phyloP scores from a whole-genome alignment of 495 filamentous ascomycete genomes.

The Poronia punctata region DNA sequence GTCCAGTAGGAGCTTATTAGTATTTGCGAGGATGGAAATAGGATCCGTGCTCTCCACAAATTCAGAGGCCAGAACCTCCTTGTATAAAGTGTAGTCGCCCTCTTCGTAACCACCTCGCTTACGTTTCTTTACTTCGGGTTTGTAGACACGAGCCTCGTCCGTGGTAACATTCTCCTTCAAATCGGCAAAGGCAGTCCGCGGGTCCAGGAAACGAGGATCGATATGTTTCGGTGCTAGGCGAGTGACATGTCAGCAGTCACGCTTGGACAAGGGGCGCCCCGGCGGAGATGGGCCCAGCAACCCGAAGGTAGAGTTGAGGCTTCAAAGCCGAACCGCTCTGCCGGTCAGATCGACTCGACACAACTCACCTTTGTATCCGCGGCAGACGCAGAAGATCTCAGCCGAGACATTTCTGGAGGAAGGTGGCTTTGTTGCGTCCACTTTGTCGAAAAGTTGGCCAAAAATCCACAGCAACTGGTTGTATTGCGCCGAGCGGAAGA shows the following conservation, averaged over 20 bases:
- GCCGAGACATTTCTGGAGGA: constrained; percentile 75
- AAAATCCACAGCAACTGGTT: constrained; percentile 95
- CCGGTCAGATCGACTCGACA: too few relatives aligned
- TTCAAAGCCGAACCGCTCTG: too few relatives aligned
- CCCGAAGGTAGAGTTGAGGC: too few relatives aligned
- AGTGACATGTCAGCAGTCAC: too few relatives aligned
- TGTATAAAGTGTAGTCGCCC: constrained; percentile 87
- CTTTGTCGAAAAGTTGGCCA: constrained; percentile 89
- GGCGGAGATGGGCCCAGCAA: too few relatives aligned
- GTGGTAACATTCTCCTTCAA: constrained; percentile 83
- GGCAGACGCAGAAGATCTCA: constrained; percentile 11
- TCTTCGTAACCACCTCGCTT: constrained; percentile 97
- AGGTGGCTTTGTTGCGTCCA: constrained; percentile 95
- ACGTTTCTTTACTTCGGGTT: constrained; percentile 92
- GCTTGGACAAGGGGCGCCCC: too few relatives aligned
- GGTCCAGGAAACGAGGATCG: constrained; percentile 88
- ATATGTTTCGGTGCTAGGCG: constrained; percentile 86
- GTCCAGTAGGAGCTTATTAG: constrained; percentile 77
- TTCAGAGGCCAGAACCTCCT: constrained; percentile 77
- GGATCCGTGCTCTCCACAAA: constrained; percentile 95
- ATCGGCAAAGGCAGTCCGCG: constrained; percentile 89
- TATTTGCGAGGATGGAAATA: constrained; percentile 85
- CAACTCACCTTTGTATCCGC: constrained; percentile 47
- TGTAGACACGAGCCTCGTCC: constrained; percentile 96
- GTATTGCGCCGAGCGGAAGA: constrained; percentile 97